Evolutionary conservation across 768 basidiomycete species (phyloP), one percentile per base, ranked within the genome.

Genomic region (Neoboletus magnificus): DNA sequence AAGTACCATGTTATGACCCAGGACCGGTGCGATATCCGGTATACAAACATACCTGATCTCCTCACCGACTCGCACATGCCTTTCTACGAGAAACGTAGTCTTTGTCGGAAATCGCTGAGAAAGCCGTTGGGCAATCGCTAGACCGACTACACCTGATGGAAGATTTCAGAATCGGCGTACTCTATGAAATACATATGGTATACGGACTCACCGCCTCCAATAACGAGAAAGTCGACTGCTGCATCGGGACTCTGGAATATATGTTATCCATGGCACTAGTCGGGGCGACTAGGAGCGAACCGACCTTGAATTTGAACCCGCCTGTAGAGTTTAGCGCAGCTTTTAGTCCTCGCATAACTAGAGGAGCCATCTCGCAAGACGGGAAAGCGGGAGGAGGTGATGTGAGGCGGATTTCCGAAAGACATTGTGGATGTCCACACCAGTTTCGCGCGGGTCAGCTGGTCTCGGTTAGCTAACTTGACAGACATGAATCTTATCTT

Each of bases 121-220:
- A 11, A 99, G 75, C 6, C 82, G 79, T 55, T 89, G 85, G 0
- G 93, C 91, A 48, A 96, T 81, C 0, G 93, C 91, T 35, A 99
- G 78, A 0, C 96, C 96, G 16, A 95, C 80, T 0, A 90, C 85
- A 52, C 92, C 88, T 90, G 54, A n/a, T 22, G 35, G 16, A 7
- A 50, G 33, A 46, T 46, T 29, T 32, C 25, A 25, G 15, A 30
- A 47, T 54, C 5, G 42, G 48, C 2, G 25, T 35, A 37, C 23
- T 35, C 41, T 29, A 47, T n/a, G 27, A 40, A 22, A 51, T 25
- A 37, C 13, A 3, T 20, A 50, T n/a, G 40, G 5, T 22, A 20
- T 25, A 11, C 27, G 25, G 20, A 49, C 47, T 43, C 60, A 83
- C 93, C 96, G 75, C 87, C 96, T 12, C 96, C 96, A 23, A 98